Evolutionary conservation across 305 asterid species (phyloP), one percentile per base, ranked within the genome.

Genomic region (Vinca major): DNA sequence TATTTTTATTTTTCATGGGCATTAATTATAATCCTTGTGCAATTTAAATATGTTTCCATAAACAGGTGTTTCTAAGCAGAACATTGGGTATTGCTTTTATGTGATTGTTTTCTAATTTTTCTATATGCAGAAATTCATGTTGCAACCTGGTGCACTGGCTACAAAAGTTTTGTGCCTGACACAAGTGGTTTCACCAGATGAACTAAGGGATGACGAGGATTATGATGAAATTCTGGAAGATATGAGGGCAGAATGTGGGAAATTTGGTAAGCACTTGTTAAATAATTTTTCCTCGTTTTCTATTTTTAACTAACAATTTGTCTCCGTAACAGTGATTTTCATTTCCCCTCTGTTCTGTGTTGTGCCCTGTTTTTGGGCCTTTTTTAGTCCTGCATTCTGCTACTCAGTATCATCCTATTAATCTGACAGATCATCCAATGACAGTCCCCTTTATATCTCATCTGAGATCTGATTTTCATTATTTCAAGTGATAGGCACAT

Each of bases 221-320:
- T 91, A 89, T 66, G 95, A 85, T 74, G 99, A 93, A 74, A 91
- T 91, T 71, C 44, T 91, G 73, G 99, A 89, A 80, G 96, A 91
- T 80, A 93, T 93, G 97, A 93, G 86, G 82, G 66, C 70, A 55
- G 99, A 93, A 80, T 89, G 97, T 78, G 97, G 83, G 68, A 91
- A 89, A 78, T 91, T 91, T 71, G 99, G 99, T 91, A 77, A 78
- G 68, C 48, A 1, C 26, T 49, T 44, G 44, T 39, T 69, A 1
- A 41, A 36, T 56, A 40, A 4, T 12, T 57, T 10, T 0, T 21
- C 47, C 45, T 65, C 12, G 5, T 8, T 41, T 13, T 48, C n/a
- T 51, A 7, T 33, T 44, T 19, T 44, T 19, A 43, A 55, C 52
- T 41, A 19, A 48, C 72, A 44, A n/a, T 53, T 53, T 61, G 16